A percentile compares a stretch with the other conserved stretches of the same genome.
Evolutionary conservation across 116 monocot genomes (phyloP).

Genomic region (Trichopus zeylanicus): DNA sequence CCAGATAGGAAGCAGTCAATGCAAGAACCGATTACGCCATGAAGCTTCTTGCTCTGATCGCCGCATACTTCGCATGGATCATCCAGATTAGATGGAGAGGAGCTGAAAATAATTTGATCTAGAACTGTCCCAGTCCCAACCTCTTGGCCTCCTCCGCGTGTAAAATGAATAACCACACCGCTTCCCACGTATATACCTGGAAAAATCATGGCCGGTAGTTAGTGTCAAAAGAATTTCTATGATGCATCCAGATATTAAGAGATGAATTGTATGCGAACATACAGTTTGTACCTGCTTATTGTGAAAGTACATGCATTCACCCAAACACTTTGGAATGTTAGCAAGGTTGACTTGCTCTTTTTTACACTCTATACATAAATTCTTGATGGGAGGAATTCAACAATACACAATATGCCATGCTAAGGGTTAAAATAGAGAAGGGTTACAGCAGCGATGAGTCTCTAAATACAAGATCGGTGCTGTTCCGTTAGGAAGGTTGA

Average conservation of each 20-base stretch:
- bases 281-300: no score
- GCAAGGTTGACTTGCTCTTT: no score
- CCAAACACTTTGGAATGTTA: no score
- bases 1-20: slow-evolving; percentile 74
- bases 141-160: slow-evolving; percentile 71
- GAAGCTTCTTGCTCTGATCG: slow-evolving; percentile 32
- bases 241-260: neutral
- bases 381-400: no score
- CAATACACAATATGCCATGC: no score
- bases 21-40: slow-evolving; percentile 78
- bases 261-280: no score
- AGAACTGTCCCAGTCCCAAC: slow-evolving; percentile 73
- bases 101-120: slow-evolving; percentile 47
- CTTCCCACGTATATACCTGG: slow-evolving; percentile 78
- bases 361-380: no score
- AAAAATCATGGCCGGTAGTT: neutral
- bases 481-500: no score
- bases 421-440: no score
- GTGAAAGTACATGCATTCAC: no score
- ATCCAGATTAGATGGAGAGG: slow-evolving; percentile 30
- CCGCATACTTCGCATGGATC: slow-evolving; percentile 51
- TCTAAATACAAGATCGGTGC: no score
- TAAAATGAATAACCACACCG: slow-evolving; percentile 73
- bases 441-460: no score
- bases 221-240: neutral